Base-by-base conservation (phyloP, 2,329 filamentous ascomycete genomes). In the Cyanodermella asteris region DNA sequence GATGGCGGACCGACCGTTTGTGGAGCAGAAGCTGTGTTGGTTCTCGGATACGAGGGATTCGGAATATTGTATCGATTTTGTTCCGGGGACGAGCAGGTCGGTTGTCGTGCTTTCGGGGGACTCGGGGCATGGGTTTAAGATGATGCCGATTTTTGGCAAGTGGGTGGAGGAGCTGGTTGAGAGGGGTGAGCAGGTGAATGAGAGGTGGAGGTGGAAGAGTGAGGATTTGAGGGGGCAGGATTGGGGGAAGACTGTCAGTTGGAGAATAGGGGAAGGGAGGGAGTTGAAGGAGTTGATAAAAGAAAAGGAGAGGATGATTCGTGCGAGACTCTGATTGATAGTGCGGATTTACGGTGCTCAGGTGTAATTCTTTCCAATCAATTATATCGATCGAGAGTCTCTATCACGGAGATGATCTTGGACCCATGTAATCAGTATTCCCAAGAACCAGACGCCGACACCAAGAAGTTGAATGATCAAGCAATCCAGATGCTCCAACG, bases 81-180 rank as follows among this genome's bases (percentile, higher is more conserved):
- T 70, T 1, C 64, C 64, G 0, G 40, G 46, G 1, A 59, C 51
- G 1, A 39, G 42, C 2, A 43, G 45, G 2, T 55, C 51, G 1
- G 46, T 69, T 3, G 40, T 70, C 3, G 37, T 66, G 0, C 32
- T 60, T 1, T 56, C 59, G 0, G 64, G 64, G 1, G 65, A 70
- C 35, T 70, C 63, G 2, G 65, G 64, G 0, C 64, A 71, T 36
- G 61, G 56, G 0, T 68, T 68, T 40, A 69, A 70, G 42, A 65
- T 69, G 59, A 51, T 70, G 24, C 64, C 63, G 0, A 50, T 66
- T 13, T 46, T 64, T n/a, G 64, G 65, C 0, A 39, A 45, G n/a
- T 69, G 59, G 51, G 53, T 66, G 2, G 47, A 42, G 21, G 46
- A 54, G 7, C 34, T 68, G 5, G 25, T 69, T 0, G 45, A 50